Percentiles rank a stretch among this genome's conserved stretches.
Conservation (phyloP, 257 asterid genomes). For the Jaltomata sinuosa region DNA sequence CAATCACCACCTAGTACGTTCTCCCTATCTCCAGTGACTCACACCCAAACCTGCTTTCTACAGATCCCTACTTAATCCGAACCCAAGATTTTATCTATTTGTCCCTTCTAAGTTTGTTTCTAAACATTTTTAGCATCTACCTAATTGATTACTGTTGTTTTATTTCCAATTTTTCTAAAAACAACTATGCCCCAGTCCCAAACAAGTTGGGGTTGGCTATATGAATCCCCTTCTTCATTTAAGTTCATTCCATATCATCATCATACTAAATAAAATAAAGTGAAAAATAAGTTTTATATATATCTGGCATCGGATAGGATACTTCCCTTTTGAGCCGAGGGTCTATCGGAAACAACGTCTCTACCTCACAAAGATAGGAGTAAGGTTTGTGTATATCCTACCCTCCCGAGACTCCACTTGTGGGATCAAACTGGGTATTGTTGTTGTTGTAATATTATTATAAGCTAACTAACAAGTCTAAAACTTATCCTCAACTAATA, state of each 20-base stretch:
- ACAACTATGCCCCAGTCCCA: neutral
- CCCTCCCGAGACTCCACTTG: too few relatives aligned
- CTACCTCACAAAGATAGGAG: too few relatives aligned
- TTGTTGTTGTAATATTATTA: too few relatives aligned
- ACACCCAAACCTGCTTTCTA: neutral
- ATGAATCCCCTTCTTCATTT: neutral
- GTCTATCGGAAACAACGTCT: too few relatives aligned
- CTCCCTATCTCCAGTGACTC: neutral
- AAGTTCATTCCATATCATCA: neutral
- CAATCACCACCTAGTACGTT: neutral
- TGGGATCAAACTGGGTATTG: too few relatives aligned
- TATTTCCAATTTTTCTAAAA: neutral
- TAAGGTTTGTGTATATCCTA: too few relatives aligned
- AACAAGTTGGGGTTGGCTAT: neutral
- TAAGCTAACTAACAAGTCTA: too few relatives aligned
- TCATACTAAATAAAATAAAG: neutral
- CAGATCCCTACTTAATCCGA: neutral
- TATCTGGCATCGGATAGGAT: too few relatives aligned
- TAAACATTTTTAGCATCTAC: neutral
- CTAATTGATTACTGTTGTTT: neutral
- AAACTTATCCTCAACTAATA: neutral
- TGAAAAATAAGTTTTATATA: neutral
- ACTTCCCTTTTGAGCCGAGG: too few relatives aligned
- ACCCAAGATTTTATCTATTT: neutral
- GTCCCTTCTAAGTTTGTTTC: neutral